These are phyloP conservation scores for Aureobasidium zeae DNA, from an alignment of 2,329 filamentous ascomycete species.

Conservation along the genomic window DNA sequence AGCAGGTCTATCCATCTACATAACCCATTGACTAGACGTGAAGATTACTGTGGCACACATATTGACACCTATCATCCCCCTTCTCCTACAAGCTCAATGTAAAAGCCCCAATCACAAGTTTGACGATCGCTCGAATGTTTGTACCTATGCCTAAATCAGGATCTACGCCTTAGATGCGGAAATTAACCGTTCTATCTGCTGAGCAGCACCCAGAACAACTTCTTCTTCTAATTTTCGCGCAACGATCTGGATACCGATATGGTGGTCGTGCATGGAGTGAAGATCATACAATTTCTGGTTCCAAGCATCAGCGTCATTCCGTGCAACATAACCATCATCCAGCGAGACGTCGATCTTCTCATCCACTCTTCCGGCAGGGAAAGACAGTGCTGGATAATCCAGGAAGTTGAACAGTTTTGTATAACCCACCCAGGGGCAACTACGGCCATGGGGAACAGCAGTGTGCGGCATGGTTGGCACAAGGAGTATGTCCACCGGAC, in stretches of 20 bases:
- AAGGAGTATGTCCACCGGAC: slow-evolving; percentile 46
- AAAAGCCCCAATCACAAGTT: too few species aligned
- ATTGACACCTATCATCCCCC: too few species aligned
- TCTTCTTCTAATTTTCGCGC: slow-evolving; percentile 71
- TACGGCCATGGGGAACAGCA: slow-evolving; percentile 41
- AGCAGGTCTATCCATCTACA: too few species aligned
- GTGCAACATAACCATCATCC: slow-evolving; percentile 34
- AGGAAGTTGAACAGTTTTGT: slow-evolving; percentile 28
- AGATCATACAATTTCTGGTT: slow-evolving; percentile 58
- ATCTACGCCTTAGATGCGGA: too few species aligned
- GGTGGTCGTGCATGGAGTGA: slow-evolving; percentile 71
- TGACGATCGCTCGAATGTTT: too few species aligned
- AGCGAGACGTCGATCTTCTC: slow-evolving; percentile 29
- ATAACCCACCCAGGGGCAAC: slow-evolving; percentile 25
- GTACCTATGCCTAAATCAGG: too few species aligned
- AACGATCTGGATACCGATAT: slow-evolving; percentile 72
- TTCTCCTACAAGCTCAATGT: too few species aligned
- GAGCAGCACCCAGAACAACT: slow-evolving; percentile 71
- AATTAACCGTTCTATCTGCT: slow-evolving; percentile 61
- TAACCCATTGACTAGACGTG: too few species aligned
- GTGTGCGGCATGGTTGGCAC: slow-evolving; percentile 53
- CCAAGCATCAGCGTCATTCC: slow-evolving; percentile 45
- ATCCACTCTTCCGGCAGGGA: slow-evolving; percentile 45
- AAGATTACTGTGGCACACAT: too few species aligned
- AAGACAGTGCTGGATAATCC: slow-evolving; percentile 50